Evolutionary conservation across 1,284 basidiomycete species (phyloP).

Genomic region (Ustilago bromivora): DNA sequence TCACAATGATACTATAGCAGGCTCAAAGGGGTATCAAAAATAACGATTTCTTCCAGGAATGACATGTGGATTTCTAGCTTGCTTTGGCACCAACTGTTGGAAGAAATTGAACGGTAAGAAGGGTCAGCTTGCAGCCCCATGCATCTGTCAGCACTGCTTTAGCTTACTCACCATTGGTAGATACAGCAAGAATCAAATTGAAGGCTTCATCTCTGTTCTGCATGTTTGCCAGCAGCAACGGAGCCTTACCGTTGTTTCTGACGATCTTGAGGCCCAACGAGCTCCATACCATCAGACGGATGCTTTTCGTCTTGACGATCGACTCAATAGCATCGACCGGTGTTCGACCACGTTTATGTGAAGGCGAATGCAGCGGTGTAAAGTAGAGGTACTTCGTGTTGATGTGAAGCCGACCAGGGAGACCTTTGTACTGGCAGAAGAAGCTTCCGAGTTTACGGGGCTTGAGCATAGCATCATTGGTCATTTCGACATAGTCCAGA

Average conservation of each 20-base stretch:
- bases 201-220: conserved; percentile 67
- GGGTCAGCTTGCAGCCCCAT: background rate
- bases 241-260: conserved; percentile 55
- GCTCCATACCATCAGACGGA: conserved; percentile 62
- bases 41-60: background rate
- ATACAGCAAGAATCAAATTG: conserved; percentile 64
- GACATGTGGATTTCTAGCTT: background rate
- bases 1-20: background rate
- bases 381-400: conserved; percentile 65
- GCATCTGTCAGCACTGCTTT: background rate
- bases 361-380: conserved; percentile 60
- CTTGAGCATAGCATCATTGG: conserved; percentile 43
- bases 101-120: background rate
- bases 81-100: conserved; percentile 22
- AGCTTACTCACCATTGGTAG: conserved; percentile 31
- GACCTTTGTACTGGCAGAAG: conserved; percentile 67
- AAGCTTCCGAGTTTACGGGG: conserved; percentile 66
- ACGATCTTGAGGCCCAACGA: conserved; percentile 63
- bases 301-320: conserved; percentile 66
- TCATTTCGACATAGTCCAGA: conserved; percentile 48
- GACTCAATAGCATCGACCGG: conserved; percentile 59
- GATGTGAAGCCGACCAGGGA: conserved; percentile 65
- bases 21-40: conserved; percentile 5
- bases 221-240: conserved; percentile 62
- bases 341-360: conserved; percentile 54